Evolutionary conservation across 2,329 filamentous ascomycete genomes (phyloP), one percentile per base, ranked within the genome.

Genomic region (Colletotrichum gloeosporioides): DNA sequence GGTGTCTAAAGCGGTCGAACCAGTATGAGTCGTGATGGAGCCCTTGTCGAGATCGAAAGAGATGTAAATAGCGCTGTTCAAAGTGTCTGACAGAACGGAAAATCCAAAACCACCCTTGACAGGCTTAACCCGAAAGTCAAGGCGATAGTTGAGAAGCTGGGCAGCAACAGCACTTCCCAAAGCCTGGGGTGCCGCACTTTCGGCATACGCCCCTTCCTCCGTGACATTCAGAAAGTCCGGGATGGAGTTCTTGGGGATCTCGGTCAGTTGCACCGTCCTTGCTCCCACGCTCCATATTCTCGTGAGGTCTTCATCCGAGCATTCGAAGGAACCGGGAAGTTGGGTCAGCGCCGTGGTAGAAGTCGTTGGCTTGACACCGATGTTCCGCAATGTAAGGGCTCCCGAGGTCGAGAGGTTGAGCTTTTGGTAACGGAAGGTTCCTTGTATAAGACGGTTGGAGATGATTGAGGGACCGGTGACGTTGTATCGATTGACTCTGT

Each of bases 401-500:
- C 83, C 83, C 2, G 80, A 69, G 3, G 81, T 82, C 1, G 81
- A 83, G 1, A 86, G 78, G 39, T 83, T 84, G 15, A 85, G 77
- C 75, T 85, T 84, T 76, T 85, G 84, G 74, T 85, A 86, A 8
- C 83, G 79, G 44, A 85, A 81, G 12, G 79, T 82, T 7, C 84
- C 84, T 76, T 85, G 84, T n/a, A 85, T 79, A 8, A 85, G 80
- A 27, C 81, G 80, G 75, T 84, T 85, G 0, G 77, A 80, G 29
- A 82, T 77, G n/a, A 69, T 57, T 0, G 71, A 77, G 6, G 77
- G 59, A 6, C 69, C 71, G 9, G 80, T 81, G 66, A 85, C 79
- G 69, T 84, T 84, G 78, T 85, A 85, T 7, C 76, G 78, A 44
- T 83, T 85, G 4, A 85, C 77, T 10, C 83, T 78, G 74, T 84